phyloP scores from a whole-genome alignment of 2,329 filamentous ascomycete genomes.

The Fusarium praegraminearum region DNA sequence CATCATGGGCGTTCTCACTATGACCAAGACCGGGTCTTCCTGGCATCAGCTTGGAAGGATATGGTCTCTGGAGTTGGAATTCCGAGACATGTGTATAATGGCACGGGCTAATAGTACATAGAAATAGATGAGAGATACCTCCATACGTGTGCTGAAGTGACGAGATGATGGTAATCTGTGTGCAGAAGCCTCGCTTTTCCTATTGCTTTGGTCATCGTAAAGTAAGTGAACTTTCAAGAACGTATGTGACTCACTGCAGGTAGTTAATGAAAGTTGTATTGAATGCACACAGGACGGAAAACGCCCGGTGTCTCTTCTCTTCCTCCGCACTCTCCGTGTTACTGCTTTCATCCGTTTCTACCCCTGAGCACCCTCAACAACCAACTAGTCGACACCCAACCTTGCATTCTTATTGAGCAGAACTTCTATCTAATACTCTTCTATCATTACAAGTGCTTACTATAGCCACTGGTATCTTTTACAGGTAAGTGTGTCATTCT shows the following conservation, averaged over 20 bases:
- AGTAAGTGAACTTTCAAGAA: no score
- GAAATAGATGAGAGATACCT: slow-evolving; percentile 43
- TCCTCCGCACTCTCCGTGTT: not conserved
- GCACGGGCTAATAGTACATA: slow-evolving; percentile 34
- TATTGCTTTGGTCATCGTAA: no score
- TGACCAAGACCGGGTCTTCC: slow-evolving; percentile 8
- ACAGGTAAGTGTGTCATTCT: not conserved
- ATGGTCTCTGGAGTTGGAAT: slow-evolving; percentile 32
- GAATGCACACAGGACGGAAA: not conserved
- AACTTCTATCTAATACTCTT: not conserved
- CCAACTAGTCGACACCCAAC: not conserved
- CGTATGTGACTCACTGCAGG: not conserved
- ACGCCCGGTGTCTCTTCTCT: no score
- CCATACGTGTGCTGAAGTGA: not conserved
- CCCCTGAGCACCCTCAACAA: not conserved
- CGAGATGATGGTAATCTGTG: not conserved
- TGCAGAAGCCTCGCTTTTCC: not conserved
- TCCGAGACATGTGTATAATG: slow-evolving; percentile 40
- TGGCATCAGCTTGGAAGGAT: slow-evolving; percentile 14
- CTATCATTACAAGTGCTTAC: not conserved
- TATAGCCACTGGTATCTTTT: not conserved
- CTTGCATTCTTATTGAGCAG: not conserved
- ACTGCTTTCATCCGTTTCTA: not conserved
- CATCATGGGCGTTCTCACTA: slow-evolving; percentile 30
- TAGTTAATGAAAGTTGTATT: not conserved